These are phyloP conservation scores for Peronospora farinosa DNA, from an alignment of 352 stramenopile genomes.

Conservation along the genomic window DNA sequence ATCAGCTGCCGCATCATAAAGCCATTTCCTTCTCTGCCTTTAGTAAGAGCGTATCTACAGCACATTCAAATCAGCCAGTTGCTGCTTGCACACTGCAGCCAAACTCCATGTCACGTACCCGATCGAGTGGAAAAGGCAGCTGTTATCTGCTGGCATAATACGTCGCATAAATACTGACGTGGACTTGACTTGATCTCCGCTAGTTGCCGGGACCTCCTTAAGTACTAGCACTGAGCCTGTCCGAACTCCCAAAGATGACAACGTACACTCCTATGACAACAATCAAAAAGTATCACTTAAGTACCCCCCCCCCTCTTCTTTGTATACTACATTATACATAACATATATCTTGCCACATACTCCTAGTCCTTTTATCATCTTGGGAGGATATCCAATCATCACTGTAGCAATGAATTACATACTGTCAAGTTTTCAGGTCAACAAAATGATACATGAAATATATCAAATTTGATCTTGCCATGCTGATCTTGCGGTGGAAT, in stretches of 20 bases:
- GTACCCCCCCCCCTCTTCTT: not conserved
- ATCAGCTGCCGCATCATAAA: constrained; percentile 63
- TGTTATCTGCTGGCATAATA: constrained; percentile 80
- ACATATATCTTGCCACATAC: constrained; percentile 26
- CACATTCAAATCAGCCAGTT: constrained; percentile 2
- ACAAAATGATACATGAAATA: constrained; percentile 9
- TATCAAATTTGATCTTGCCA: constrained; percentile 23
- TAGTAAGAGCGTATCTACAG: constrained; percentile 55
- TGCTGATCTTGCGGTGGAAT: constrained; percentile 63
- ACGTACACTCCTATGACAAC: constrained; percentile 30
- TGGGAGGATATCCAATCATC: constrained; percentile 70
- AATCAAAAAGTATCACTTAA: constrained; percentile 6
- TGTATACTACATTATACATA: not conserved
- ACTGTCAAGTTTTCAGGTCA: constrained; percentile 1
- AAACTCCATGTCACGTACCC: constrained; percentile 28
- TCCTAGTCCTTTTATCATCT: constrained; percentile 50
- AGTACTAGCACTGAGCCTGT: constrained; percentile 67
- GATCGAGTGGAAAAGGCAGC: constrained; percentile 84
- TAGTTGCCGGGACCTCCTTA: constrained; percentile 44
- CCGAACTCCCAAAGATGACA: constrained; percentile 49
- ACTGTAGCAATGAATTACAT: constrained; percentile 31
- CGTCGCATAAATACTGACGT: constrained; percentile 60
- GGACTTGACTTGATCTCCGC: constrained; percentile 16
- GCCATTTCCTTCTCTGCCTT: constrained; percentile 52
- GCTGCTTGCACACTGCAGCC: not conserved